phyloP scores from a whole-genome alignment of 208 protist species.

The Acanthamoeba pearcei region DNA sequence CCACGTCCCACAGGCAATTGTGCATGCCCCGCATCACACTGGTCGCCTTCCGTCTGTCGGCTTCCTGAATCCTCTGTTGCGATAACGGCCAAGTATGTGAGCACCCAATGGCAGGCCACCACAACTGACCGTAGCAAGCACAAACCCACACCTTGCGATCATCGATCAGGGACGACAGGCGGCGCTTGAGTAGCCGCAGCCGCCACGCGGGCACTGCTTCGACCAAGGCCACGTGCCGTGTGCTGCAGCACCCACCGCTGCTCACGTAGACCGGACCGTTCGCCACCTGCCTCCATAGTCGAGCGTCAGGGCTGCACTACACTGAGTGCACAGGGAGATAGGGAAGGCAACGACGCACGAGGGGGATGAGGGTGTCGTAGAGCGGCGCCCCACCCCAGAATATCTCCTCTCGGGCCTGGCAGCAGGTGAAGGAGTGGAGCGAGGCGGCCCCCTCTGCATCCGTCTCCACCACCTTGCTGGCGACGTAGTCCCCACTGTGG shows the following conservation, averaged over 20 bases:
- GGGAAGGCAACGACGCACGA: not conserved
- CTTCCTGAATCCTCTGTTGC: not conserved
- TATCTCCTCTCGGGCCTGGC: not conserved
- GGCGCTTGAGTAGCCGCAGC: not conserved
- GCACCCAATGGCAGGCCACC: not conserved
- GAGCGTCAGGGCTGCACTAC: too few relatives aligned
- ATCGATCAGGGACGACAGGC: conserved; percentile 5
- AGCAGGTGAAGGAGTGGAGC: not conserved
- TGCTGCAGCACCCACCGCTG: conserved; percentile 11
- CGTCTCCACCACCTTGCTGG: too few relatives aligned
- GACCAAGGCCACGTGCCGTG: not conserved
- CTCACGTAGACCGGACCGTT: conserved; percentile 23
- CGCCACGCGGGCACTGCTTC: not conserved
- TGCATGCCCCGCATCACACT: not conserved
- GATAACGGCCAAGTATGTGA: not conserved
- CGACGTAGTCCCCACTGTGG: not conserved
- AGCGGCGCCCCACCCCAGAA: conserved; percentile 7
- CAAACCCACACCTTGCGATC: not conserved
- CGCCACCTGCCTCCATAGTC: not conserved
- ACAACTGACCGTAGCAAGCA: not conserved
- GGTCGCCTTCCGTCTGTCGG: not conserved
- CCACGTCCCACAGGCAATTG: not conserved
- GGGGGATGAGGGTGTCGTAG: not conserved
- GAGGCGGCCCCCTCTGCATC: not conserved
- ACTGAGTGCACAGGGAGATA: too few relatives aligned